phyloP scores from a whole-genome alignment of 2,329 filamentous ascomycete species.

The Botryotinia calthae region DNA sequence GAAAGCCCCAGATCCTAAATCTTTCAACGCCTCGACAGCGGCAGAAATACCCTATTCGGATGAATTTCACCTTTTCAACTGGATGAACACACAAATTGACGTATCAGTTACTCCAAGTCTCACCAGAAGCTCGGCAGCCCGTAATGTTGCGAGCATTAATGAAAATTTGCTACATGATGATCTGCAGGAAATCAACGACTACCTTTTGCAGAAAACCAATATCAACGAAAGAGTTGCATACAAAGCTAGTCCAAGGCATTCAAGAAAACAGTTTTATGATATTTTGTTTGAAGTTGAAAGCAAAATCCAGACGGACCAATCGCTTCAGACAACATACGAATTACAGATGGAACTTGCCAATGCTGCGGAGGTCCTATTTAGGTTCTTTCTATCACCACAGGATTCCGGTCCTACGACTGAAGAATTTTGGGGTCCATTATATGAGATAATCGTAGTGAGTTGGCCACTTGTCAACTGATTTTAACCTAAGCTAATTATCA shows the following conservation, averaged over 20 bases:
- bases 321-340: slow-evolving; percentile 28
- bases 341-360: slow-evolving; percentile 44
- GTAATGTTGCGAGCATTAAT: not conserved
- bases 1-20: not conserved
- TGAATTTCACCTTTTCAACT: not conserved
- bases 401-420: slow-evolving; percentile 41
- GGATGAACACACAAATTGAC: slow-evolving; percentile 3
- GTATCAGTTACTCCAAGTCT: not conserved
- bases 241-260: not conserved
- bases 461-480: not conserved
- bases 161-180: slow-evolving; percentile 1
- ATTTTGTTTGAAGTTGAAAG: slow-evolving; percentile 19
- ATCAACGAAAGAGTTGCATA: not conserved
- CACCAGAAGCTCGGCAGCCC: not conserved
- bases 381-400: slow-evolving; percentile 44
- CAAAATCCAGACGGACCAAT: slow-evolving; percentile 24
- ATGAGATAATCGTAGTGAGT: slow-evolving; percentile 37
- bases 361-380: slow-evolving; percentile 42
- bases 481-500: not conserved
- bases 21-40: not conserved
- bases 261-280: slow-evolving; percentile 1
- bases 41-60: not conserved
- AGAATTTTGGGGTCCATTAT: slow-evolving; percentile 48
- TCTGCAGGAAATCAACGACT: slow-evolving; percentile 8
- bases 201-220: slow-evolving; percentile 1